Percentiles rank a stretch among this genome's conserved stretches.
phyloP scores from a whole-genome alignment of 1,284 basidiomycete species.

The Pisolithus thermaeus region DNA sequence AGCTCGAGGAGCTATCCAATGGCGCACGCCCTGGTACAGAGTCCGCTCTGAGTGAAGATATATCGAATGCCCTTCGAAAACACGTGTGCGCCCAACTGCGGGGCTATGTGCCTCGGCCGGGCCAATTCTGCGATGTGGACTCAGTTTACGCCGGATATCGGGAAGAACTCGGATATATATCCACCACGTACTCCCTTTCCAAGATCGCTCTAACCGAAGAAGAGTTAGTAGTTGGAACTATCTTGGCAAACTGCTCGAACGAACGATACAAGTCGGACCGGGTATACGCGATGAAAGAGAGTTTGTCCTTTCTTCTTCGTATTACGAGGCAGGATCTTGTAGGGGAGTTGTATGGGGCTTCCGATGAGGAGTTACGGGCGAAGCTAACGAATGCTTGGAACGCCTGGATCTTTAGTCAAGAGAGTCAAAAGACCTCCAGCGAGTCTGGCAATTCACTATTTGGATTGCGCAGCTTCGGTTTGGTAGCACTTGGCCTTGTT shows the following conservation, averaged over 20 bases:
- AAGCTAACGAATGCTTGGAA: constrained; percentile 54
- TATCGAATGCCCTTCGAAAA: constrained; percentile 40
- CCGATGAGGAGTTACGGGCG: constrained; percentile 31
- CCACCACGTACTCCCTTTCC: constrained; percentile 62
- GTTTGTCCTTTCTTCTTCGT: constrained; percentile 48
- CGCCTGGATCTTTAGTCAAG: constrained; percentile 53
- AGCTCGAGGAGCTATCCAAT: constrained; percentile 36
- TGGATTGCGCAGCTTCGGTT: constrained; percentile 62
- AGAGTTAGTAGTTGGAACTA: constrained; percentile 69
- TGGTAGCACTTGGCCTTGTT: constrained; percentile 55
- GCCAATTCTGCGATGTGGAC: constrained; percentile 28
- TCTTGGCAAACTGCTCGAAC: constrained; percentile 60
- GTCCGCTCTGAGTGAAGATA: constrained; percentile 38
- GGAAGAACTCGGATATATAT: constrained; percentile 64
- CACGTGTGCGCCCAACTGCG: constrained; percentile 35
- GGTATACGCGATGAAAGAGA: constrained; percentile 57
- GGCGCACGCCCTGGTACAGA: constrained; percentile 16
- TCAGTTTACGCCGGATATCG: constrained; percentile 47
- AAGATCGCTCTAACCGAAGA: constrained; percentile 58
- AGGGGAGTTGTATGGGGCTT: constrained; percentile 22
- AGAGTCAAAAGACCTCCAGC: constrained; percentile 25
- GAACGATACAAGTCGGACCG: constrained; percentile 54
- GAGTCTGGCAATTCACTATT: constrained; percentile 24
- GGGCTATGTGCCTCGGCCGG: constrained; percentile 25
- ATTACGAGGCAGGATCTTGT: constrained; percentile 45